Percentiles rank a stretch among this genome's conserved stretches.
phyloP scores from a whole-genome alignment of 345 rosid species.

The Cochlearia excelsa region DNA sequence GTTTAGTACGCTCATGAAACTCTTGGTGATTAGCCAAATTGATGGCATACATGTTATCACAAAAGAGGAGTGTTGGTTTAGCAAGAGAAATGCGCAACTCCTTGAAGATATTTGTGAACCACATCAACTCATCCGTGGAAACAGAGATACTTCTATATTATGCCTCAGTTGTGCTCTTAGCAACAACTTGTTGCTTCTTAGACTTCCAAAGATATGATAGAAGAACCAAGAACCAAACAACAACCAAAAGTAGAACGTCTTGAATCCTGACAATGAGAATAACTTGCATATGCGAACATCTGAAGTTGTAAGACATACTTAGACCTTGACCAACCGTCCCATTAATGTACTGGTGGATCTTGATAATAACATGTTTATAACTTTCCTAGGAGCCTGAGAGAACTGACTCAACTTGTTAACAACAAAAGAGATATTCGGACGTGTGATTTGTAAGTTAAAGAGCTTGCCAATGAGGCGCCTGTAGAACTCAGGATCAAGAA shows the following conservation, averaged over 20 bases:
- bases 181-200: background rate
- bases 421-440: background rate
- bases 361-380: background rate
- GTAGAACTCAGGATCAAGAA: background rate
- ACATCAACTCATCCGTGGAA: background rate
- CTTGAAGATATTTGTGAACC: background rate
- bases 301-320: too few relatives aligned
- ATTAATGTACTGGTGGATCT: background rate
- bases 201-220: too few relatives aligned
- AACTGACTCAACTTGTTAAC: background rate
- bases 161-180: background rate
- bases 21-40: background rate
- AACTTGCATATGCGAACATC: too few relatives aligned
- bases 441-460: background rate
- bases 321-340: background rate
- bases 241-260: too few relatives aligned
- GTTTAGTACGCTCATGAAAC: background rate
- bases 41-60: background rate
- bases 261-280: too few relatives aligned
- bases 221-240: too few relatives aligned
- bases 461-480: background rate
- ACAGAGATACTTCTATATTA: background rate
- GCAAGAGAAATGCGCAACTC: background rate
- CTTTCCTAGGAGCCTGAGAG: background rate
- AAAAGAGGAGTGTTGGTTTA: background rate